Conservation (phyloP, 2,329 filamentous ascomycete genomes). For the Niveomyces coronatus region DNA sequence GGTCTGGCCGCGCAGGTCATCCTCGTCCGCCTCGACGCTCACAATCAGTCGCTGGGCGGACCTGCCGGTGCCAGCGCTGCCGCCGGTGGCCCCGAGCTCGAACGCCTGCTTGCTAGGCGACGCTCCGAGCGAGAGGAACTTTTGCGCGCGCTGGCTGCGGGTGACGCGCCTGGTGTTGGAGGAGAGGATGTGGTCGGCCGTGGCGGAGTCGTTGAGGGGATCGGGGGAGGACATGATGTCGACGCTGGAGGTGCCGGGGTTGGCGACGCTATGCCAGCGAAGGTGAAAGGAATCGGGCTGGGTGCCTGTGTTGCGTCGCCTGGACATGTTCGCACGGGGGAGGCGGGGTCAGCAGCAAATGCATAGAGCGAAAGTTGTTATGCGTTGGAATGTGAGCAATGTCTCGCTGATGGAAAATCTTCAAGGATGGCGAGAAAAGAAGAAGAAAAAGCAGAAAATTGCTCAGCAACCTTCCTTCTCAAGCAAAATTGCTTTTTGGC, state of each 20-base stretch:
- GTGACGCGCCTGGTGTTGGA: constrained; percentile 32
- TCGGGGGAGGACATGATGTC: constrained; percentile 42
- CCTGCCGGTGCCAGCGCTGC: constrained; percentile 34
- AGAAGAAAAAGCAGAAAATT: too few species aligned
- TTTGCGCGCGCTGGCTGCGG: constrained; percentile 31
- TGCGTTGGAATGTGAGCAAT: constrained; percentile 2
- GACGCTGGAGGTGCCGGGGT: constrained; percentile 26
- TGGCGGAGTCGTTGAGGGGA: constrained; percentile 34
- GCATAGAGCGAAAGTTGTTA: constrained; percentile 2
- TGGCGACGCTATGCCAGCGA: constrained; percentile 26
- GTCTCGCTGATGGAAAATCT: neutral
- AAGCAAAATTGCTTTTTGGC: too few species aligned
- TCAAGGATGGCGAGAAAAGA: neutral
- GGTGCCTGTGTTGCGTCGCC: constrained; percentile 6
- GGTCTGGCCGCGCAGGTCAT: constrained; percentile 22
- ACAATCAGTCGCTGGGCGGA: constrained; percentile 43
- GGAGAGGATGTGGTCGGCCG: constrained; percentile 23
- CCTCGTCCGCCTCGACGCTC: constrained; percentile 42
- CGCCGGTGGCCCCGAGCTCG: constrained; percentile 44
- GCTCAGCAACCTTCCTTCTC: too few species aligned
- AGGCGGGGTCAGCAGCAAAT: constrained; percentile 1
- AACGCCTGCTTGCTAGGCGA: constrained; percentile 49
- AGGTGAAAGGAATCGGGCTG: constrained; percentile 19
- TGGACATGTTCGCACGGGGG: constrained; percentile 10
- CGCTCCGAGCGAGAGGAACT: constrained; percentile 25